Base-by-base conservation (phyloP, 2,329 filamentous ascomycete species). In the Aspergillus calidoustus region DNA sequence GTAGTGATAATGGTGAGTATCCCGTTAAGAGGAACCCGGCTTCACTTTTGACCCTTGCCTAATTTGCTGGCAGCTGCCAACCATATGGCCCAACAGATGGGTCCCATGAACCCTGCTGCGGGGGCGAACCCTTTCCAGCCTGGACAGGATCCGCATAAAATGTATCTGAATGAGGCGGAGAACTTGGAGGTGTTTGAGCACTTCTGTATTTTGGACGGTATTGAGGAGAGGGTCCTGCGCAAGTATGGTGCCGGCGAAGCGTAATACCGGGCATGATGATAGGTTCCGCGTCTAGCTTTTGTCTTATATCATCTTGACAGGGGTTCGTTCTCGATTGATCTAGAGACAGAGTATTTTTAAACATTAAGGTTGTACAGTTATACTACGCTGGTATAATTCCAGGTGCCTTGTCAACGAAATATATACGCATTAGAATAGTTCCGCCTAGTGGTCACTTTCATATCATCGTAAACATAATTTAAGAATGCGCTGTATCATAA, bases 171-270 rank as follows among this genome's bases (percentile, higher is more conserved):
- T 51, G 95, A 99, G 80, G 91, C 91, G 3, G 95, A 99, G 83
- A 99, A 99, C 78, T 79, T 99, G 65, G 93, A 96, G 69, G 95
- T 99, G 25, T 86, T 96, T 72, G 93, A 97, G 76, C 94, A 98
- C 78, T 91, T 92, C 75, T 97, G 91, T 71, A 92, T 97, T 65
- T 81, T 98, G 62, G 91, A 96, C 70, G 90, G 90, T 19, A 89
- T 97, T 61, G 93, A 97, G 81, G 87, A 93, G 73, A 87, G 95
- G 74, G 81, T 99, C 62, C 80, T 98, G 71, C 83, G 83, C 73
- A 79, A 78, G 53, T 71, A 75, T 67, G 74, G 68, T 34, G 64
- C 68, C 17, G 52, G 51, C 22, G 31, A 49, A 51, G 52, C 28
- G 13, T 52, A 51, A 49, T 56, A 52, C 17, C 34, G 11, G 8